A percentile compares a stretch with the other conserved stretches of the same genome.
Evolutionary conservation across 805 yeast species (phyloP).

Genomic region (Brettanomyces sp.): DNA sequence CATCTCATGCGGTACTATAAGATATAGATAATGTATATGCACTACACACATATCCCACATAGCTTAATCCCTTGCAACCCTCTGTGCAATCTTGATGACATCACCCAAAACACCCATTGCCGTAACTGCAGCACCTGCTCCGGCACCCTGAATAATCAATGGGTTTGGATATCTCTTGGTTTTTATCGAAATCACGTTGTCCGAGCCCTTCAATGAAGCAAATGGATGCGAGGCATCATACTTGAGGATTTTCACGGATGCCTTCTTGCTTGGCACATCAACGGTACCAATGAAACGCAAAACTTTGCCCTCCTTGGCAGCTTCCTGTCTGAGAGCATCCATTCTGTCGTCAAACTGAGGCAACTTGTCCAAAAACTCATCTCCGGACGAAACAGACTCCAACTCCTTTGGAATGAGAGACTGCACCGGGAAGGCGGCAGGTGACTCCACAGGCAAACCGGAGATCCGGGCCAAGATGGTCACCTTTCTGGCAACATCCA

Average conservation of each 20-base stretch:
- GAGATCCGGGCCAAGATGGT: slow-evolving; percentile 91
- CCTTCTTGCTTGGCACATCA: slow-evolving; percentile 60
- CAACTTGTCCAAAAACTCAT: slow-evolving; percentile 70
- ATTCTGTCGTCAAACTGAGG: slow-evolving; percentile 79
- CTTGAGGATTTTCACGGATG: slow-evolving; percentile 80
- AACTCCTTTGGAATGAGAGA: slow-evolving; percentile 84
- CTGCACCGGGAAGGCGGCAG: slow-evolving; percentile 89
- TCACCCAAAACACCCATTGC: slow-evolving; percentile 89
- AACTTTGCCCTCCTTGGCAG: slow-evolving; percentile 76
- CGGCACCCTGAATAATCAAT: slow-evolving; percentile 95
- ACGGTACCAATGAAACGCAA: slow-evolving; percentile 90
- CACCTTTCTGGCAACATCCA: slow-evolving; percentile 97
- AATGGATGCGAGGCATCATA: slow-evolving; percentile 89
- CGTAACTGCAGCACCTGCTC: slow-evolving; percentile 67
- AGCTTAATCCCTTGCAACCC: slow-evolving; percentile 36
- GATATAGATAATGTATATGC: too few relatives aligned
- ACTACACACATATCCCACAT: too few relatives aligned
- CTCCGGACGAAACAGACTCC: slow-evolving; percentile 62
- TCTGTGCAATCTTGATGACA: slow-evolving; percentile 82
- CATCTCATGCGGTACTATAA: too few relatives aligned
- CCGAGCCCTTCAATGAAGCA: slow-evolving; percentile 92
- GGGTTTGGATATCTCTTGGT: slow-evolving; percentile 92
- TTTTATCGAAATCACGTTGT: slow-evolving; percentile 86
- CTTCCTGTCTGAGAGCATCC: slow-evolving; percentile 68
- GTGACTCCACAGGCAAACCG: slow-evolving; percentile 76